Conservation (phyloP, 805 yeast genomes). For the Cyberlindnera mississippiensis region DNA sequence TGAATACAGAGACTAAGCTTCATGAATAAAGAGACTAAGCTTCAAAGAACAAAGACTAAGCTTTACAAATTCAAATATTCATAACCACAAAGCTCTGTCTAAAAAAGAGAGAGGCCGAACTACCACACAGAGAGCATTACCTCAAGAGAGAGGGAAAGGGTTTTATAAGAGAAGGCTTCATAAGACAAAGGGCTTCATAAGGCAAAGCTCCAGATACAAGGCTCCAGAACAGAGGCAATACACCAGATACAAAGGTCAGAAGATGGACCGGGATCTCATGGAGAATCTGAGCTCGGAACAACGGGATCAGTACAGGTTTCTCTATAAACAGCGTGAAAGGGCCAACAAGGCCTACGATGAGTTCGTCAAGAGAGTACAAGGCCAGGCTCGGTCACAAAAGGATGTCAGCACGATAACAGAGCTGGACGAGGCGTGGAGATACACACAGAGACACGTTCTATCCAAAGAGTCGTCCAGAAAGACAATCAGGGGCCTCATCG, state of each 20-base stretch:
- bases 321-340: not conserved
- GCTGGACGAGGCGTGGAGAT: constrained; percentile 8
- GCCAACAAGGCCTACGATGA: not conserved
- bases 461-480: not conserved
- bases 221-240: too few species aligned
- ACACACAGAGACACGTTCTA: constrained; percentile 3
- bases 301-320: not conserved
- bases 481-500: constrained; percentile 1
- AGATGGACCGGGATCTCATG: not conserved
- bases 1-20: too few species aligned
- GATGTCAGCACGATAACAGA: not conserved
- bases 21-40: too few species aligned
- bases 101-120: too few species aligned
- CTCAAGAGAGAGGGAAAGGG: too few species aligned
- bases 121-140: too few species aligned
- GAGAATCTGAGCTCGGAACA: not conserved
- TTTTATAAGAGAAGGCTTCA: too few species aligned
- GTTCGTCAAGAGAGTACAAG: not conserved
- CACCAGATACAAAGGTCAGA: not conserved
- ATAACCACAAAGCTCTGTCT: too few species aligned
- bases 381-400: not conserved
- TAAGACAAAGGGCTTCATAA: too few species aligned
- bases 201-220: too few species aligned
- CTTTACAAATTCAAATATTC: too few species aligned
- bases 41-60: too few species aligned